Evolutionary conservation across 805 yeast genomes (phyloP), one percentile per base, ranked within the genome.

Genomic region (Sugiyamaella qingdaonensis): DNA sequence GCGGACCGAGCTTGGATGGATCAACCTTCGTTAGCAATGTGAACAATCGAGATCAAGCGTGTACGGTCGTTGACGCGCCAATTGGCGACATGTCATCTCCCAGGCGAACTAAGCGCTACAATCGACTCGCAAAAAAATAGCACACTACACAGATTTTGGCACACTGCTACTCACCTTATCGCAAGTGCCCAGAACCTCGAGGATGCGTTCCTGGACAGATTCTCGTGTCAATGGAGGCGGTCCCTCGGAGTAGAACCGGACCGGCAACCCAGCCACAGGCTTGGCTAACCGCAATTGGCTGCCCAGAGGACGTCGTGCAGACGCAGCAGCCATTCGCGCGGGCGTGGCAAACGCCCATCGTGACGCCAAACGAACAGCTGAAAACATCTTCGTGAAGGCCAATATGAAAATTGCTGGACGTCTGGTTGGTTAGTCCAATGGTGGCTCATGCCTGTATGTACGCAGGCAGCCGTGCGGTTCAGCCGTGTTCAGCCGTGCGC

Each of bases 181-280:
- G 61, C 84, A 81, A 32, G 83, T 77, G 63, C 76, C 75, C 64
- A 85, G 73, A 56, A 92, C 94, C 64, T 87, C 92, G 55, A 84
- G 70, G 47, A 94, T 86, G 73, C 97, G 83, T 58, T 81, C 79
- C 56, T 88, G 76, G 58, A 90, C 92, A 69, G 86, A 95, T 43
- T 85, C 91, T 65, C 80, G 79, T 52, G 88, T 77, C 64, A 90
- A 61, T 37, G 69, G 77, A 46, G 84, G 79, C 33, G 87, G 79
- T 52, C 78, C 83, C 50, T 86, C 81, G 16, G 79, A 68, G 71
- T 84, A 84, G 66, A 78, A 68, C 61, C 81, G 72, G 14, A 58
- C 43, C 21, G 53, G 43, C 32, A 35, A 27, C 18, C 32, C 8
- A 13, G 18, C 29, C 7, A 41, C 21, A 13, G 50, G 34, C 39